Evolutionary conservation across 257 asterid genomes (phyloP), one percentile per base, ranked within the genome.

Genomic region (Rhazya stricta): DNA sequence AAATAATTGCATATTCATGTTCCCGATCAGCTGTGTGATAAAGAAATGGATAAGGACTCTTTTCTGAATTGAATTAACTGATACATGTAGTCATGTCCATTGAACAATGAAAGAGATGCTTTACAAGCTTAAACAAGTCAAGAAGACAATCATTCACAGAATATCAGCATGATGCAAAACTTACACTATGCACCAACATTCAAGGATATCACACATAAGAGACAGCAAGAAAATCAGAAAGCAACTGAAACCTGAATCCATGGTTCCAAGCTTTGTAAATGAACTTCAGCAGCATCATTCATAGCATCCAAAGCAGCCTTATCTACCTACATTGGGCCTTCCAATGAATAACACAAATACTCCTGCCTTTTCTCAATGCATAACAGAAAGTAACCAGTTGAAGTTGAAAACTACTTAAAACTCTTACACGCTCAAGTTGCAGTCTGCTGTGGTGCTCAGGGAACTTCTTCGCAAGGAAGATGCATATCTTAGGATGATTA

Each of bases 391-490:
- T 18, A 76, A 80, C 62, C 30, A 1, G 18, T 73, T 67, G 74
- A 74, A 72, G 73, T 23, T 43, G 65, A 51, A 50, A 58, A 53
- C 60, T 72, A 72, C n/a, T 66, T 6, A 67, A 42, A 78, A 74
- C 71, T 69, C 84, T 80, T 88, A 92, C 99, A 88, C 98, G 96
- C 78, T 92, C 99, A 51, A 95, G 97, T 86, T 91, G 96, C 86
- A 95, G 82, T 81, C 86, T 90, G 96, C 97, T 92, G 79, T 92
- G 97, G 80, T 95, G 99, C 79, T 95, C 98, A 29, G 98, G 99
- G 79, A 95, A 95, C 89, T 88, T 95, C 91, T 87, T 95, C 41
- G 92, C 90, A 16, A 95, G 98, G 84, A 91, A 82, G 74, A 85
- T 69, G 79, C 99, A 92, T 57, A 95, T 92, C 86, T 86, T 90